Conservation (phyloP, 108 stramenopile species). For the Skeletonema marinoi region DNA sequence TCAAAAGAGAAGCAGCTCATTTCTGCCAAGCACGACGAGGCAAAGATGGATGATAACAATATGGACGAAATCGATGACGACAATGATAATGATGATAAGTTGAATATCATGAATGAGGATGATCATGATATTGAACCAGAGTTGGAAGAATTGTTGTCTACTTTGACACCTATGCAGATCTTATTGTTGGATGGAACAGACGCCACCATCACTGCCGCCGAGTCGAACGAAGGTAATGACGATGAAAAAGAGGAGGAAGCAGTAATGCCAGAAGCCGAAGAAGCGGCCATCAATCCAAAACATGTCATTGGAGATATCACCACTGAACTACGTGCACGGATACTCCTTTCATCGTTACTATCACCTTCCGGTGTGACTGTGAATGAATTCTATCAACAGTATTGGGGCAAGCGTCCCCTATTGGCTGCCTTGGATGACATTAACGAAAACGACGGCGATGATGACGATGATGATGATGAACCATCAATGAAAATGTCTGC, state of each 20-base stretch:
- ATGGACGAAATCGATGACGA: background rate
- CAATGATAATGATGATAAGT: constrained; percentile 1
- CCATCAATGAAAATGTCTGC: background rate
- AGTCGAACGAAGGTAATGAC: constrained; percentile 14
- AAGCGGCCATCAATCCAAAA: constrained; percentile 15
- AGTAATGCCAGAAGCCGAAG: background rate
- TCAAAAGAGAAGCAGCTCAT: background rate
- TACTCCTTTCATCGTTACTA: constrained; percentile 70
- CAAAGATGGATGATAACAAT: background rate
- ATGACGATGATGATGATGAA: background rate
- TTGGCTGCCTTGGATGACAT: constrained; percentile 39
- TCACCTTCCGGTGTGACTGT: constrained; percentile 51
- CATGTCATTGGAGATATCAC: constrained; percentile 45
- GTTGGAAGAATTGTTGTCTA: constrained; percentile 9
- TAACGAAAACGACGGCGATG: constrained; percentile 6
- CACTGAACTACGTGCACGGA: constrained; percentile 58
- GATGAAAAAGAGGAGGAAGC: background rate
- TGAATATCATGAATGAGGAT: background rate
- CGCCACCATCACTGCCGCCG: background rate
- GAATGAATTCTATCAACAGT: constrained; percentile 71
- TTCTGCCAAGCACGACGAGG: background rate
- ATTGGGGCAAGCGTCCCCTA: constrained; percentile 91
- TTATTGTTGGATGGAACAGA: constrained; percentile 10
- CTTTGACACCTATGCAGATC: constrained; percentile 38
- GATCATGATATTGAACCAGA: constrained; percentile 10